Percentiles rank a stretch among this genome's conserved stretches.
Evolutionary conservation across 805 yeast genomes (phyloP).

Genomic region (Hanseniaspora mollemarum): DNA sequence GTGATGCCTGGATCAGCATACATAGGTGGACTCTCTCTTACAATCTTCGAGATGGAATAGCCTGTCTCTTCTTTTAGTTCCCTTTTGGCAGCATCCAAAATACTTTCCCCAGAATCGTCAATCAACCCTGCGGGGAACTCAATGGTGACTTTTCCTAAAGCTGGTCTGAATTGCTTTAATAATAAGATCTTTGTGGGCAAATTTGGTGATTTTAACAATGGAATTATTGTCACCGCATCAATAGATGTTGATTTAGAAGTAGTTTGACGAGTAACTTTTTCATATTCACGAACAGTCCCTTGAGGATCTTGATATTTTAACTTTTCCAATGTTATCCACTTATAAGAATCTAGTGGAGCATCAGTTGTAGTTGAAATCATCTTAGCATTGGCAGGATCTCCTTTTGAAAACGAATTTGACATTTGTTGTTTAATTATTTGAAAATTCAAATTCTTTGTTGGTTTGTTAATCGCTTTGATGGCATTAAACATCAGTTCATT

Average conservation of each 20-base stretch:
- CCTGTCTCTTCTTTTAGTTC: slow-evolving; percentile 92
- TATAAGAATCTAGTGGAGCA: slow-evolving; percentile 37
- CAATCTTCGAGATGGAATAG: slow-evolving; percentile 52
- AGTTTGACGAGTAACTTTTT: slow-evolving; percentile 73
- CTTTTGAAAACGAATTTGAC: slow-evolving; percentile 17
- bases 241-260: slow-evolving; percentile 45
- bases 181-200: slow-evolving; percentile 47
- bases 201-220: slow-evolving; percentile 45
- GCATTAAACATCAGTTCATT: too few species aligned
- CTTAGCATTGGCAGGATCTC: slow-evolving; percentile 32
- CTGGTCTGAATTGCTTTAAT: slow-evolving; percentile 89
- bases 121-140: slow-evolving; percentile 94
- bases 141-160: slow-evolving; percentile 74
- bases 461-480: too few species aligned
- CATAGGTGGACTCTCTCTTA: slow-evolving; percentile 37
- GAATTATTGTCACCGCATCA: slow-evolving; percentile 88
- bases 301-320: slow-evolving; percentile 61
- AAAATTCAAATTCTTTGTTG: too few species aligned
- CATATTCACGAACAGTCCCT: slow-evolving; percentile 73
- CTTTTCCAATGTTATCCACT: slow-evolving; percentile 58
- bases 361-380: slow-evolving; percentile 21
- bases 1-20: slow-evolving; percentile 81
- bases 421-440: too few species aligned
- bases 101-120: slow-evolving; percentile 60
- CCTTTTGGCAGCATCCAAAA: slow-evolving; percentile 71